Conservation (phyloP, 805 yeast species). For the Lipomyces spencermartinsiae region DNA sequence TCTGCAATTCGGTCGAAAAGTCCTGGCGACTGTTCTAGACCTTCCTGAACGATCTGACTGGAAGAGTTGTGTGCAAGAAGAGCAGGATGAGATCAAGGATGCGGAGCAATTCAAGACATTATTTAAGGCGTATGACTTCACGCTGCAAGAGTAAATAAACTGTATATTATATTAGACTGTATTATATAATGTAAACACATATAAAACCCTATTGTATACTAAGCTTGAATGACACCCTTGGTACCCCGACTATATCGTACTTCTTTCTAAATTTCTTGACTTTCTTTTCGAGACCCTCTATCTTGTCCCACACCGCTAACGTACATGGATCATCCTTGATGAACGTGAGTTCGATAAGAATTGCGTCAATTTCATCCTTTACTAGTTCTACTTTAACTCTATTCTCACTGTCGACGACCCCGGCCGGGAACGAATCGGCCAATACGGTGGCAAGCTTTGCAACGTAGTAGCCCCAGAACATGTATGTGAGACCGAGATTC, state of each 20-base stretch:
- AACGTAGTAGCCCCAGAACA: slow-evolving; percentile 33
- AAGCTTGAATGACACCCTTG: slow-evolving; percentile 8
- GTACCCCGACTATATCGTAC: slow-evolving; percentile 36
- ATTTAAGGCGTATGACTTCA: slow-evolving; percentile 63
- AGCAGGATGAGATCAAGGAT: slow-evolving; percentile 66
- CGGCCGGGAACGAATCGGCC: slow-evolving; percentile 31
- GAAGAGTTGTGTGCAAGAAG: slow-evolving; percentile 75
- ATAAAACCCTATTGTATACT: background rate
- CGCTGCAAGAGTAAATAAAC: slow-evolving; percentile 19
- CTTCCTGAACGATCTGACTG: slow-evolving; percentile 70
- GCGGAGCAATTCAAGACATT: slow-evolving; percentile 65
- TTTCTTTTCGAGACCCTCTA: slow-evolving; percentile 64
- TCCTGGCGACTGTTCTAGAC: slow-evolving; percentile 67
- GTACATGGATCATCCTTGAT: slow-evolving; percentile 19
- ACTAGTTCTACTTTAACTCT: slow-evolving; percentile 20
- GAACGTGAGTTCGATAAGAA: slow-evolving; percentile 19
- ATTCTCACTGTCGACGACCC: slow-evolving; percentile 21
- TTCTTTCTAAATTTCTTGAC: slow-evolving; percentile 59
- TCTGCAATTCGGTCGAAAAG: slow-evolving; percentile 83
- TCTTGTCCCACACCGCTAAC: slow-evolving; percentile 40
- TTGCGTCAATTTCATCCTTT: slow-evolving; percentile 15
- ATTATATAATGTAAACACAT: background rate
- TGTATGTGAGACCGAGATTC: slow-evolving; percentile 17
- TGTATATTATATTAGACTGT: background rate
- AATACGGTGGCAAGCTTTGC: slow-evolving; percentile 22